Conservation (phyloP, 2,329 filamentous ascomycete genomes). For the Colletotrichum falcatum region DNA sequence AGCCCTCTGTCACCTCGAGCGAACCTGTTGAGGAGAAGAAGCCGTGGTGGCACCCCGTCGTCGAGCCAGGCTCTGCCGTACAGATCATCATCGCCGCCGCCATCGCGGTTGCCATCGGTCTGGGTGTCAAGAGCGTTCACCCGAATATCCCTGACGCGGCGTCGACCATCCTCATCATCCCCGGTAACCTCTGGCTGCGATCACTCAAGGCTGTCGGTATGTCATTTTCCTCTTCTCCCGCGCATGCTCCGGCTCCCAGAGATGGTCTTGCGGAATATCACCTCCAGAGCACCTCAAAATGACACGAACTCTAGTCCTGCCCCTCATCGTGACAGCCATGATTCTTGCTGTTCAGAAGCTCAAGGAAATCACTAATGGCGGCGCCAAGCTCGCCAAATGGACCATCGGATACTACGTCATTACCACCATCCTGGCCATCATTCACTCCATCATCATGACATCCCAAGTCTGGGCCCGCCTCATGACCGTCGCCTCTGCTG, state of each 20-base stretch:
- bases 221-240: conserved; percentile 38
- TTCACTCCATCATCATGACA: conserved; percentile 59
- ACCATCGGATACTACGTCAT: conserved; percentile 62
- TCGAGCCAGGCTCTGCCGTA: conserved; percentile 57
- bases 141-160: conserved; percentile 57
- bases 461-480: conserved; percentile 60
- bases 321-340: conserved; percentile 64
- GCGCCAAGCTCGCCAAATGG: conserved; percentile 59
- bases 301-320: conserved; percentile 55
- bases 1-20: conserved; percentile 25
- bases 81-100: conserved; percentile 63
- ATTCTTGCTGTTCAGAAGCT: conserved; percentile 63
- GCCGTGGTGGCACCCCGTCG: conserved; percentile 53
- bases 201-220: conserved; percentile 61
- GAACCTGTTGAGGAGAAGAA: conserved; percentile 45
- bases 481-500: conserved; percentile 54
- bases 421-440: conserved; percentile 63
- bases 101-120: conserved; percentile 62
- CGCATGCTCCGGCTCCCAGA: background rate
- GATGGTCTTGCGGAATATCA: no score
- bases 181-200: conserved; percentile 62
- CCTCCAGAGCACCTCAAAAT: background rate
- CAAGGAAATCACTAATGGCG: conserved; percentile 58
- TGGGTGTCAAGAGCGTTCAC: conserved; percentile 57
- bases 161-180: conserved; percentile 58